Conservation (phyloP, 148 eudicot species). For the Vaccinium vitisidaea region DNA sequence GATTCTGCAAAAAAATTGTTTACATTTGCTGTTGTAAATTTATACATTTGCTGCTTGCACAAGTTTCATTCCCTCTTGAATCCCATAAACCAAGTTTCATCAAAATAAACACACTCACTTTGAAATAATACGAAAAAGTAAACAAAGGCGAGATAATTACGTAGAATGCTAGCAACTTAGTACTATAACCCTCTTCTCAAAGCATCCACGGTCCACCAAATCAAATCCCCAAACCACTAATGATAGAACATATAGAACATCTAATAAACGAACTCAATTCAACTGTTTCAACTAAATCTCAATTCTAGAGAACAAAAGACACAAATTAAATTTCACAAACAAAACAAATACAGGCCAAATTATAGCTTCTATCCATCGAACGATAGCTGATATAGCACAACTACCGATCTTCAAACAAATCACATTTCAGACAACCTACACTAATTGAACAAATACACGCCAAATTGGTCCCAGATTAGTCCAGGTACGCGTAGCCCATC, state of each 20-base stretch:
- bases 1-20: slow-evolving; percentile 1
- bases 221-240: not conserved
- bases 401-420: not conserved
- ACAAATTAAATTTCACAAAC: too few species aligned
- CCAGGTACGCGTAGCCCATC: not conserved
- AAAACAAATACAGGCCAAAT: too few species aligned
- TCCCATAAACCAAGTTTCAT: slow-evolving; percentile 5
- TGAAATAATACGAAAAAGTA: not conserved
- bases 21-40: not conserved
- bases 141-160: not conserved
- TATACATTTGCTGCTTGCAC: not conserved
- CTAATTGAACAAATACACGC: not conserved
- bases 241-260: not conserved
- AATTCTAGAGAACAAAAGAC: too few species aligned
- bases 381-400: too few species aligned
- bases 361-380: too few species aligned
- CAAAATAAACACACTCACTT: not conserved
- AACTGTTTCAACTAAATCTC: not conserved
- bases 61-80: not conserved
- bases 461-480: too few species aligned
- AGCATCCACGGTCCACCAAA: not conserved
- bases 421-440: not conserved
- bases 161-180: not conserved
- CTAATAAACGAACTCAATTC: not conserved
- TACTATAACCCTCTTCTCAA: not conserved